Conservation (phyloP, 1,284 basidiomycete species). For the Afroboletus lepidellus region DNA sequence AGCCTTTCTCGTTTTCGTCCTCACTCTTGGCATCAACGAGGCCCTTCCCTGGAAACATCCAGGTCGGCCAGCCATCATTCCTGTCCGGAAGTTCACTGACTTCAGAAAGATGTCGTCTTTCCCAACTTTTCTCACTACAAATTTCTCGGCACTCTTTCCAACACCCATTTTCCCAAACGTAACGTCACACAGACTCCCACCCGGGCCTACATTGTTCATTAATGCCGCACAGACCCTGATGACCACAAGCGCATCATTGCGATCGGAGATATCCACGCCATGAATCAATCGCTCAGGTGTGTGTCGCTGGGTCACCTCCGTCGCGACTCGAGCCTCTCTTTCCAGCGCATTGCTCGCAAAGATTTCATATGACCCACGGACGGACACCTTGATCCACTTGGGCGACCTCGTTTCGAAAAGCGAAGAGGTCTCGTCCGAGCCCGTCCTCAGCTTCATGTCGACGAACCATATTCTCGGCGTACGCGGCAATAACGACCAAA, state of each 20-base stretch:
- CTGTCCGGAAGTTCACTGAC: not conserved
- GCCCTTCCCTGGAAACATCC: conserved; percentile 14
- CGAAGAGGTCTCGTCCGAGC: conserved; percentile 50
- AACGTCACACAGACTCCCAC: conserved; percentile 11
- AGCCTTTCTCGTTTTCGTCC: conserved; percentile 43
- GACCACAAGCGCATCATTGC: conserved; percentile 59
- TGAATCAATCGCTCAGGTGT: conserved; percentile 64
- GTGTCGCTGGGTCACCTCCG: conserved; percentile 24
- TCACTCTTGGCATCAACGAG: conserved; percentile 32
- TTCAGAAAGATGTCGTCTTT: conserved; percentile 32
- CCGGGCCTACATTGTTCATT: not conserved
- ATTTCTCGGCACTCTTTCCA: conserved; percentile 41
- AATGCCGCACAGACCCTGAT: conserved; percentile 41
- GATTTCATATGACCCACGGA: conserved; percentile 54
- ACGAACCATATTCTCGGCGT: conserved; percentile 66
- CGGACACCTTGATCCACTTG: conserved; percentile 73
- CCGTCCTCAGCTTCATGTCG: conserved; percentile 66
- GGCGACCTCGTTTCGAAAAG: conserved; percentile 80
- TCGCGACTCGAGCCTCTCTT: not conserved
- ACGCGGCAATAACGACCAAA: conserved; percentile 90
- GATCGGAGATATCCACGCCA: conserved; percentile 86
- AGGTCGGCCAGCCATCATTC: conserved; percentile 16
- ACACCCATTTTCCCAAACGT: conserved; percentile 55
- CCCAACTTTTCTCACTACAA: conserved; percentile 60
- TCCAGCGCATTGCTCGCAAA: conserved; percentile 60